Percentiles rank a stretch among this genome's conserved stretches.
These are phyloP conservation scores for Omphalea diandra DNA, from an alignment of 441 rosid species.

Conservation along the genomic window DNA sequence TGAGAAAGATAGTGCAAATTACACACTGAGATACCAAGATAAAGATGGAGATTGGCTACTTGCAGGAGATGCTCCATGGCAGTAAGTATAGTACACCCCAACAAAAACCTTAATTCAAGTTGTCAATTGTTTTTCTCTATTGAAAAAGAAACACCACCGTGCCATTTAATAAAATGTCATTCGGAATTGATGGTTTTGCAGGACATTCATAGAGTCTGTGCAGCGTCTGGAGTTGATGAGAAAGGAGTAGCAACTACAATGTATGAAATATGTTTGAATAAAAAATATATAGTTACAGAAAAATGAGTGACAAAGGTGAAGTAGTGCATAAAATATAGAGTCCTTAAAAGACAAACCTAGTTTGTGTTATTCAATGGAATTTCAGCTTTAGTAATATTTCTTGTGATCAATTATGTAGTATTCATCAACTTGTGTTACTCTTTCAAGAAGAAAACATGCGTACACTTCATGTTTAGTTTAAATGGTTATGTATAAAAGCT, in stretches of 20 bases:
- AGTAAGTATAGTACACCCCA: constrained; percentile 39
- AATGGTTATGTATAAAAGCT: too few relatives aligned
- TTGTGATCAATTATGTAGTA: too few relatives aligned
- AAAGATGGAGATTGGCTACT: constrained; percentile 52
- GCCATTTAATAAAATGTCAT: neutral
- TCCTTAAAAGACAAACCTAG: too few relatives aligned
- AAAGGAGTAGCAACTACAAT: neutral
- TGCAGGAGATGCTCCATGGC: constrained; percentile 59
- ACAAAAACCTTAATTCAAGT: too few relatives aligned
- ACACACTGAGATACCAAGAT: constrained; percentile 42
- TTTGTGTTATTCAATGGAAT: too few relatives aligned
- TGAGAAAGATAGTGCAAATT: constrained; percentile 20
- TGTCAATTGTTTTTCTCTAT: neutral
- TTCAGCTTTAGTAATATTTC: too few relatives aligned
- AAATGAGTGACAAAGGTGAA: constrained; percentile 1
- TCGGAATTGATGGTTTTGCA: constrained; percentile 24
- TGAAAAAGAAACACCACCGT: neutral
- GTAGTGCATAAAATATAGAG: neutral
- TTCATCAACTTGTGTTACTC: too few relatives aligned
- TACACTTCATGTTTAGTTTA: too few relatives aligned
- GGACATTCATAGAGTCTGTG: constrained; percentile 39
- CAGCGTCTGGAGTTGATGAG: constrained; percentile 40
- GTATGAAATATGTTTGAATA: neutral
- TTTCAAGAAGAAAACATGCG: too few relatives aligned
- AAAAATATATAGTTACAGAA: neutral